A percentile compares a stretch with the other conserved stretches of the same genome.
phyloP scores from a whole-genome alignment of 257 asterid species.

The Mitragyna speciosa region DNA sequence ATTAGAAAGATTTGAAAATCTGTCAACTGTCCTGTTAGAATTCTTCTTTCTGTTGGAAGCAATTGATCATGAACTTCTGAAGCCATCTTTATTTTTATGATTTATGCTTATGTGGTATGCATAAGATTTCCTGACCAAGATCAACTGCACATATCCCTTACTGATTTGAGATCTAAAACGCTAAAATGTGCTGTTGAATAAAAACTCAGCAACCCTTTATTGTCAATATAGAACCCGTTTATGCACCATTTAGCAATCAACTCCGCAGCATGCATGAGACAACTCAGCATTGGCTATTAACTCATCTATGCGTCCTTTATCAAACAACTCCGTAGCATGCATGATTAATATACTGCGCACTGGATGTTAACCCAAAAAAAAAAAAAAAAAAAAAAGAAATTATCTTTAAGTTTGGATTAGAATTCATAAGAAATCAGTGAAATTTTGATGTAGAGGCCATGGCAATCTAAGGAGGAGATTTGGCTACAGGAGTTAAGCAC shows the following conservation, averaged over 20 bases:
- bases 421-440: not conserved
- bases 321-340: not conserved
- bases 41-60: not conserved
- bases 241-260: not conserved
- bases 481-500: not conserved
- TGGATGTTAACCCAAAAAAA: not conserved
- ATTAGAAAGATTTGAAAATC: not conserved
- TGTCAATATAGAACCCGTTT: too few relatives aligned
- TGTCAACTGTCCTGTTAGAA: not conserved
- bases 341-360: not conserved
- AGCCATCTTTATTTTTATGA: not conserved
- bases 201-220: not conserved
- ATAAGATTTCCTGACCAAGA: not conserved
- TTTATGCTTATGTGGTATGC: not conserved
- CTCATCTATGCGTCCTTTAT: not conserved
- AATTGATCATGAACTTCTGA: not conserved
- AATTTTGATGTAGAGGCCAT: not conserved
- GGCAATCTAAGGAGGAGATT: not conserved
- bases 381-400: not conserved
- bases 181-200: not conserved
- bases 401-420: not conserved
- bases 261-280: not conserved
- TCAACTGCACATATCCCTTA: not conserved
- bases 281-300: not conserved
- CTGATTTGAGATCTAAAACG: not conserved